A percentile compares a stretch with the other conserved stretches of the same genome.
phyloP scores from a whole-genome alignment of 2,329 filamentous ascomycete species.

The Calcarisporium arbuscula region DNA sequence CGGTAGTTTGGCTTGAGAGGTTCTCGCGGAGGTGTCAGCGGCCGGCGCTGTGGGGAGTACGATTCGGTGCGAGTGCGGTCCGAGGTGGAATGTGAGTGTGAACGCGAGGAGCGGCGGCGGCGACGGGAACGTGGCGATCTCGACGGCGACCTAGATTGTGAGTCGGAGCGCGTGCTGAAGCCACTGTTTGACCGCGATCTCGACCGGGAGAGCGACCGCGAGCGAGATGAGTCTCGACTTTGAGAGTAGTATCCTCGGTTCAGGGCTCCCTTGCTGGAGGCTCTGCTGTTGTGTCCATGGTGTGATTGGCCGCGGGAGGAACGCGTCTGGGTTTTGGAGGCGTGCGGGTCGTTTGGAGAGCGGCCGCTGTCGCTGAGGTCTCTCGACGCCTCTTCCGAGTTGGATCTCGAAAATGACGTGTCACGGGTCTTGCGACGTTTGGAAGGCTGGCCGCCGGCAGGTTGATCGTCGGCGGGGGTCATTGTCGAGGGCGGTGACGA shows the following conservation, averaged over 20 bases:
- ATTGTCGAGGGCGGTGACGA: conserved; percentile 14
- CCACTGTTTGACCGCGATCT: conserved; percentile 25
- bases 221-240: conserved; percentile 10
- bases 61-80: conserved; percentile 24
- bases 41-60: conserved; percentile 15
- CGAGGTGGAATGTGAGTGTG: conserved; percentile 21
- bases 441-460: conserved; percentile 12
- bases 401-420: conserved; percentile 20
- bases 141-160: conserved; percentile 22
- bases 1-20: conserved; percentile 60
- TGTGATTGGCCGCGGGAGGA: neutral
- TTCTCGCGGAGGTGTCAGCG: conserved; percentile 35
- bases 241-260: conserved; percentile 20
- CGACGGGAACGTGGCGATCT: conserved; percentile 19
- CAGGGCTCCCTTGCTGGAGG: conserved; percentile 14
- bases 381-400: conserved; percentile 15
- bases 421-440: conserved; percentile 28
- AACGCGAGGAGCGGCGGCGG: no score
- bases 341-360: conserved; percentile 3
- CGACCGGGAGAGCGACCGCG: conserved; percentile 23
- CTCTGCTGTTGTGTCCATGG: conserved; percentile 4
- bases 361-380: conserved; percentile 6
- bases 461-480: conserved; percentile 21
- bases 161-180: conserved; percentile 32
- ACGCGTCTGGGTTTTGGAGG: conserved; percentile 2